Conservation (phyloP, 2,329 filamentous ascomycete species). For the Pyricularia pennisetigena region DNA sequence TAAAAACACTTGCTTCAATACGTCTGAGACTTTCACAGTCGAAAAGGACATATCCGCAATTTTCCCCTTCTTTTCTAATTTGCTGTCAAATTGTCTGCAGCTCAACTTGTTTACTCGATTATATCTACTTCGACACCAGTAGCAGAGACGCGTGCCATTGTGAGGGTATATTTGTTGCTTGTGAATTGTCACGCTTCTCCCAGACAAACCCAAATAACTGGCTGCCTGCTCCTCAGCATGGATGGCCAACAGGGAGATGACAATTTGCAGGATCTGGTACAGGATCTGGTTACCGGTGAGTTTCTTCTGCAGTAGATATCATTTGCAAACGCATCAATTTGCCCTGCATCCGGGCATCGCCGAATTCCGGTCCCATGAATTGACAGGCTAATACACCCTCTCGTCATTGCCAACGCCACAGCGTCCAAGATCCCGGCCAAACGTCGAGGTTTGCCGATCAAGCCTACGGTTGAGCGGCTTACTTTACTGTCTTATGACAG, state of each 20-base stretch:
- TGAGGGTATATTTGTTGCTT: not conserved
- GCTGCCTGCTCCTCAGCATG: not conserved
- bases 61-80: not conserved
- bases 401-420: constrained; percentile 17
- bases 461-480: constrained; percentile 53
- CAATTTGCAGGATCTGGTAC: not conserved
- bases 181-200: not conserved
- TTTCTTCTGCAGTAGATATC: not conserved
- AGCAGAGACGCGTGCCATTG: not conserved
- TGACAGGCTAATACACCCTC: not conserved
- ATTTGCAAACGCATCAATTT: not conserved
- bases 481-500: constrained; percentile 54
- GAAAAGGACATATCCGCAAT: not conserved
- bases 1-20: not conserved
- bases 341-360: not conserved
- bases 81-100: not conserved
- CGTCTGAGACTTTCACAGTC: not conserved
- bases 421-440: constrained; percentile 55
- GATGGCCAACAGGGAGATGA: not conserved
- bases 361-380: not conserved
- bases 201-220: not conserved
- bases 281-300: not conserved
- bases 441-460: constrained; percentile 52
- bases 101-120: not conserved
- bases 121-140: not conserved